Conservation (phyloP, 352 stramenopile genomes). For the Pythium phragmitis region DNA sequence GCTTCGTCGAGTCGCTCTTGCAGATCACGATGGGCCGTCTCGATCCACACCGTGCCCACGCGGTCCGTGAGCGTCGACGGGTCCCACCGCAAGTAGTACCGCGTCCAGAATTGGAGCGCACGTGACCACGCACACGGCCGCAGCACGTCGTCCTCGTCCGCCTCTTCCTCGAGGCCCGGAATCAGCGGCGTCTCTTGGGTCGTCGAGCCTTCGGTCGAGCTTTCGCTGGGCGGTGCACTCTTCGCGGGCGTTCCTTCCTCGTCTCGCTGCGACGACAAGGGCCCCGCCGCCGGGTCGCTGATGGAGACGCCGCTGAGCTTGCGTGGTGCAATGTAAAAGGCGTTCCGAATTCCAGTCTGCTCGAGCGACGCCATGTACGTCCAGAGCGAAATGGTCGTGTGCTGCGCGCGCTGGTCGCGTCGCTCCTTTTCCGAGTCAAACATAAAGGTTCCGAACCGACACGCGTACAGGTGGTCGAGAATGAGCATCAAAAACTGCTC, state of each 20-base stretch:
- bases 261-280: background rate
- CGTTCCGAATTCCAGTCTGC: conserved; percentile 57
- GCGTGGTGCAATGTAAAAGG: conserved; percentile 59
- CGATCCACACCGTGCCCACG: conserved; percentile 57
- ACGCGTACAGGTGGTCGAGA: conserved; percentile 81
- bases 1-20: conserved; percentile 34
- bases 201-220: background rate
- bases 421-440: conserved; percentile 92
- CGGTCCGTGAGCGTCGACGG: conserved; percentile 53
- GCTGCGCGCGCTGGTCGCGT: conserved; percentile 43
- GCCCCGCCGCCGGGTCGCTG: background rate
- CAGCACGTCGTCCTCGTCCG: conserved; percentile 53
- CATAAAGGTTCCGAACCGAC: conserved; percentile 92
- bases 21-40: conserved; percentile 56
- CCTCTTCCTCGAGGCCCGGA: conserved; percentile 7
- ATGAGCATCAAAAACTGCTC: conserved; percentile 80
- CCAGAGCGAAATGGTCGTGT: conserved; percentile 74
- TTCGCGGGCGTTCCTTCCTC: conserved; percentile 1
- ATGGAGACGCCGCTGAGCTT: conserved; percentile 4
- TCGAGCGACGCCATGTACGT: conserved; percentile 72
- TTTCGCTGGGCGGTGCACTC: background rate
- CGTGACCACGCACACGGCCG: conserved; percentile 68
- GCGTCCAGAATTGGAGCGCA: conserved; percentile 69
- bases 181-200: background rate
- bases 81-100: conserved; percentile 84